phyloP scores from a whole-genome alignment of 202 grass and related monocot species.

The Cymbopogon flexuosus region DNA sequence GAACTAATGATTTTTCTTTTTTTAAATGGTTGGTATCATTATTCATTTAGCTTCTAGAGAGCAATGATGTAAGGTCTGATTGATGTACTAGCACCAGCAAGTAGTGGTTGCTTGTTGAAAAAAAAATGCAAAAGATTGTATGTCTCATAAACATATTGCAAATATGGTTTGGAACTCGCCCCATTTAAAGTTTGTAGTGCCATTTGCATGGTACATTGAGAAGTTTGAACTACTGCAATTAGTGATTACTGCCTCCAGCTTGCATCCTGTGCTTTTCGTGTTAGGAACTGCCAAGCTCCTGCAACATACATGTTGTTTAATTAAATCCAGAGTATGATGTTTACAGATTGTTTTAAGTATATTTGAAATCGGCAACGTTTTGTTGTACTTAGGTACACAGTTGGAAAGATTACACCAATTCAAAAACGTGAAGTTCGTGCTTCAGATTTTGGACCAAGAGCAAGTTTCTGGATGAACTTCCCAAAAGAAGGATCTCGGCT shows the following conservation, averaged over 20 bases:
- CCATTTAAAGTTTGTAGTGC: background rate
- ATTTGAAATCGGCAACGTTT: background rate
- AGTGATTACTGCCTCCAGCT: background rate
- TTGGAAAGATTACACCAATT: constrained; percentile 98
- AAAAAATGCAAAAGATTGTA: background rate
- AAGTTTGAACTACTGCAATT: background rate
- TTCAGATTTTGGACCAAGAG: constrained; percentile 88
- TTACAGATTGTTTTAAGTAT: background rate
- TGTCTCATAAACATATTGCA: background rate
- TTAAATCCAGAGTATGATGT: constrained; percentile 7
- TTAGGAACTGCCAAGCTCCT: constrained; percentile 12
- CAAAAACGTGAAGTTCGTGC: constrained; percentile 82
- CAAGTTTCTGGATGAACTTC: constrained; percentile 99
- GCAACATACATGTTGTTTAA: background rate
- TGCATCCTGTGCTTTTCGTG: background rate
- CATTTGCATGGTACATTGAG: background rate
- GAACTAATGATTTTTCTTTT: too few relatives aligned
- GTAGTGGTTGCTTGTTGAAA: background rate
- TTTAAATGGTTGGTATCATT: background rate
- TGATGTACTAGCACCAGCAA: constrained; percentile 21
- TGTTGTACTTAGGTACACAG: constrained; percentile 67
- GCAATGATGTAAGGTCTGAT: background rate
- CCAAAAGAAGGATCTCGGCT: constrained; percentile 84
- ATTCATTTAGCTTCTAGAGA: constrained; percentile 15
- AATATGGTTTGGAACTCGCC: background rate